Base-by-base conservation (phyloP, 2,329 filamentous ascomycete genomes). In the Thelonectria blattea region DNA sequence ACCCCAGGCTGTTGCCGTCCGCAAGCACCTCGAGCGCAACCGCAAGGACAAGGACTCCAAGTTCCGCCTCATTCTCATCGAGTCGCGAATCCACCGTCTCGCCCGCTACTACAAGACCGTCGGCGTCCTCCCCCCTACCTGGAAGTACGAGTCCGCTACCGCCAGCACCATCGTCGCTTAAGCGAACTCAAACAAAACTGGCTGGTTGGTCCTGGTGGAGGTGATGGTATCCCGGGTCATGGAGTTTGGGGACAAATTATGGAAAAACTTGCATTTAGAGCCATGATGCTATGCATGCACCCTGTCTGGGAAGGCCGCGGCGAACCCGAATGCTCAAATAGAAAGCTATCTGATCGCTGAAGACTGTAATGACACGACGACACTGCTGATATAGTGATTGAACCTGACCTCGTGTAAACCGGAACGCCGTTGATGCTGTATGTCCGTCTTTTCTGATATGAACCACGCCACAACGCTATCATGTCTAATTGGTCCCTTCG, bases 41-140 rank as follows among this genome's bases (percentile, higher is more conserved):
- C 94, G 95, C 85, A 99, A 99, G 90, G 95, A 99, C 88, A 96
- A 93, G 88, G 95, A 99, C 88, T 92, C 90, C 87, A 99, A 99
- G 88, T 99, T 99, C 92, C 94, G 95, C 80, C 92, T 99, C 72
- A 99, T 99, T 94, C 91, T 99, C 75, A 96, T 99, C 84, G 95
- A 99, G 88, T 98, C 95, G 80, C 92, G 96, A 84, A 98, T 99
- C 84, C 95, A 99, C 91, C 94, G 95, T 86, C 91, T 99, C 73
- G 95, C 93, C 79, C 91, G 95, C 75, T 98, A 98, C 91, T 99
- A 98, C 92, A 98, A 97, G 91, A 94, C 93, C 80, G 94, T 89
- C 78, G 87, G 87, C 79, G 86, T 89, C 76, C 85, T 90, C 66
- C 86, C 94, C 76, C 94, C 94, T 73, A 98, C 92, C 85, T 98